Percentiles rank a stretch among this genome's conserved stretches.
Conservation (phyloP, 106 monocot genomes). For the Dactylorhiza incarnata region DNA sequence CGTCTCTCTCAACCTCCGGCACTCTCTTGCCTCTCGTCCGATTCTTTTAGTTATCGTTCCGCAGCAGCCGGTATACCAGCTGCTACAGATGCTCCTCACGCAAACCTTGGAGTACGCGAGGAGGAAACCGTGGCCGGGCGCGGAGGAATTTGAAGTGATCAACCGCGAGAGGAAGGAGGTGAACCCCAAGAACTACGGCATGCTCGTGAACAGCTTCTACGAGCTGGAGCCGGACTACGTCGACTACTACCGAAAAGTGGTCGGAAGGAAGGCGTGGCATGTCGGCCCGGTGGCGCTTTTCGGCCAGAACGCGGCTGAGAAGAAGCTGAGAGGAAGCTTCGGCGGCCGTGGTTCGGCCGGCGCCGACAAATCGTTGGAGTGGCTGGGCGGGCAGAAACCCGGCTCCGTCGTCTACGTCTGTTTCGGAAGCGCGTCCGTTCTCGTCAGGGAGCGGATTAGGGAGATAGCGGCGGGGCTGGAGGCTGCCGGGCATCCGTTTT, state of each 20-base stretch:
- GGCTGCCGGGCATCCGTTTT: constrained; percentile 13
- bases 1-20: too few species aligned
- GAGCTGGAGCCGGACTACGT: constrained; percentile 12
- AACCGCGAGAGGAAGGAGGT: background rate
- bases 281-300: constrained; percentile 5
- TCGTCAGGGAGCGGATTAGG: background rate
- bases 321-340: background rate
- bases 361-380: background rate
- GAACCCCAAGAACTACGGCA: constrained; percentile 3
- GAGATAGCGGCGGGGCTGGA: constrained; percentile 21
- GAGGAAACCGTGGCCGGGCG: background rate
- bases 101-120: background rate
- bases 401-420: constrained; percentile 16
- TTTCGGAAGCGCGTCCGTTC: constrained; percentile 3
- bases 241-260: background rate
- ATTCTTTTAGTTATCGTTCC: too few species aligned
- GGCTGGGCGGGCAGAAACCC: constrained; percentile 8
- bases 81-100: background rate
- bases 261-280: constrained; percentile 6
- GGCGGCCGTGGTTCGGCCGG: too few species aligned
- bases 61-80: too few species aligned
- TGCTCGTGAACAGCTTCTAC: constrained; percentile 18
- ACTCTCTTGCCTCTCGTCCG: too few species aligned
- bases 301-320: background rate
- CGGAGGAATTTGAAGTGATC: background rate